Percentiles rank a stretch among this genome's conserved stretches.
Conservation (phyloP, 495 filamentous ascomycete genomes). For the Poronia punctata region DNA sequence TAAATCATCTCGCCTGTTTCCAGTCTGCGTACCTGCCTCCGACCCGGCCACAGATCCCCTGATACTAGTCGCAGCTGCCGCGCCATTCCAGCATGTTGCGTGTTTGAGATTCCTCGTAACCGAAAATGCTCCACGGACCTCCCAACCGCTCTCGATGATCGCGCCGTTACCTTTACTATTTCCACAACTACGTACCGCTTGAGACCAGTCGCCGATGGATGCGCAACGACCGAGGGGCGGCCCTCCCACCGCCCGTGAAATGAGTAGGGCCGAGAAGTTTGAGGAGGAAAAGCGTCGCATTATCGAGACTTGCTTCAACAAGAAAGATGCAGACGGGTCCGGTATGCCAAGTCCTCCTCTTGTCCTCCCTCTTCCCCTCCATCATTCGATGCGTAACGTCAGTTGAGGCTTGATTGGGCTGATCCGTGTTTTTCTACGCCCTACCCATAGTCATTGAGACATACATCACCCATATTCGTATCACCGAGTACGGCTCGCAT, state of each 20-base stretch:
- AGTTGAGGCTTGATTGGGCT: no score
- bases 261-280: slow-evolving; percentile 78
- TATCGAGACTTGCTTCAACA: slow-evolving; percentile 83
- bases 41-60: no score
- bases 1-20: no score
- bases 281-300: slow-evolving; percentile 95
- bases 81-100: no score
- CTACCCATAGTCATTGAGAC: slow-evolving; percentile 73
- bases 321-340: slow-evolving; percentile 74
- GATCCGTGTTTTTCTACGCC: slow-evolving; percentile 5
- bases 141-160: slow-evolving; percentile 12
- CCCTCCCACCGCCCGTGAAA: slow-evolving; percentile 27
- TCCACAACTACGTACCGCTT: slow-evolving; percentile 5
- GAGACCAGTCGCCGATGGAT: slow-evolving; percentile 18
- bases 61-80: no score
- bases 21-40: no score
- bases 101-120: no score
- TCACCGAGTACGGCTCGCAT: slow-evolving; percentile 74
- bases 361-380: background rate
- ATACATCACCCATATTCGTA: slow-evolving; percentile 93
- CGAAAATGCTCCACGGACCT: slow-evolving; percentile 23
- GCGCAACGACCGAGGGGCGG: slow-evolving; percentile 21
- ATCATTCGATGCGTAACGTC: slow-evolving; percentile 12
- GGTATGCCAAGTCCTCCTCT: slow-evolving; percentile 45
- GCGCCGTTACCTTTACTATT: slow-evolving; percentile 19